Evolutionary conservation across 2,329 filamentous ascomycete genomes (phyloP), one percentile per base, ranked within the genome.

Genomic region (Mycosphaerella sp.): DNA sequence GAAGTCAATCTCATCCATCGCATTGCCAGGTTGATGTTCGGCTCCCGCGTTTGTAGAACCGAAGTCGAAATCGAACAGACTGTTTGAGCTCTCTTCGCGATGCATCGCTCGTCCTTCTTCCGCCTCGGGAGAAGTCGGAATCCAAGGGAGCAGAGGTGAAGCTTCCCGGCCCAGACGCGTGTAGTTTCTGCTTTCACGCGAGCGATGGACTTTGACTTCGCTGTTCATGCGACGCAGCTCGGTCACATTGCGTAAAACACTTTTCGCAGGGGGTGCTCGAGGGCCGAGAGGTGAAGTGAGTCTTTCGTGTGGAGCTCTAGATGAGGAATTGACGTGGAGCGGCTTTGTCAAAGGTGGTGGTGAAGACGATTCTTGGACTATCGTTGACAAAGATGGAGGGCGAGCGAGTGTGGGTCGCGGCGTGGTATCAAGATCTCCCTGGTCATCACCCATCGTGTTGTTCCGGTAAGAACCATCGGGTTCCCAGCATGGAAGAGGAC

Each of bases 201-300:
- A 34, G 10, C 39, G 46, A 17, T 47, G 49, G 10, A 52, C 49
- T 17, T 57, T 49, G 12, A 67, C 65, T 46, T 73, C 71, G 21
- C 67, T 70, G 56, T 74, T 73, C 71, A 73, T 73, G 16, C 71
- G 64, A 5, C 72, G 62, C 3, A 74, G 62, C 14, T 66, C 67
- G 52, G 64, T 64, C 37, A 72, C 69, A 6, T 68, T 70, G 28
- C 66, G 64, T 12, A 70, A 66, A 4, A 74, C 58, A 10, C 66
- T 65, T 47, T 66, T 66, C 1, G 67, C 64, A 2, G 71, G 68
- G 7, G 62, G 63, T 1, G 55, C 50, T 41, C 70, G 67, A 0
- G 71, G 71, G 25, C 63, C 63, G 13, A 53, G 39, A 18, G 41
- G 40, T 16, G 48, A 50, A 25, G 48, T 16, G 13, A 41, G 44